phyloP scores from a whole-genome alignment of 2,329 filamentous ascomycete species.

The Shiraia sp. region DNA sequence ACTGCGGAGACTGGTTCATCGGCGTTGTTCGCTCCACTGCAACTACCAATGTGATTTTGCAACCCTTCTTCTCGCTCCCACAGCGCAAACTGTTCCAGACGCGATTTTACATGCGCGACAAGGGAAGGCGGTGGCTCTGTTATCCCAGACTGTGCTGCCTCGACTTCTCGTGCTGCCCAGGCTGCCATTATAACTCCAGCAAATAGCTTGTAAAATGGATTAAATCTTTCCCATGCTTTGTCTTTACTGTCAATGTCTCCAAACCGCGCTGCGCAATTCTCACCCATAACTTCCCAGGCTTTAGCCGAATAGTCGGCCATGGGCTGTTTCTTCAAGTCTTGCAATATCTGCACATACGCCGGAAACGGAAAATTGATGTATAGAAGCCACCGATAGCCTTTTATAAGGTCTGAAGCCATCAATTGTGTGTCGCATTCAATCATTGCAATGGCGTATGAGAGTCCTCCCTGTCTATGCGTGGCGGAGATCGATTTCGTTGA shows the following conservation, averaged over 20 bases:
- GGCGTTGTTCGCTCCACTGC: no score
- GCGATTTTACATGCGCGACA: slow-evolving; percentile 5
- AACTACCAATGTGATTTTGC: no score
- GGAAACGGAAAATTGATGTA: slow-evolving; percentile 54
- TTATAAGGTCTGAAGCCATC: slow-evolving; percentile 47
- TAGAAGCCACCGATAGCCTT: slow-evolving; percentile 49
- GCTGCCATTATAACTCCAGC: slow-evolving; percentile 62
- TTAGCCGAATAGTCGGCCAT: slow-evolving; percentile 33
- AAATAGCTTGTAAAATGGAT: slow-evolving; percentile 48
- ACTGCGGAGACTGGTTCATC: no score
- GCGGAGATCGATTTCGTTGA: slow-evolving; percentile 18
- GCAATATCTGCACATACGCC: slow-evolving; percentile 52
- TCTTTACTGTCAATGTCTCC: slow-evolving; percentile 13
- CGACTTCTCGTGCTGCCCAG: slow-evolving; percentile 20
- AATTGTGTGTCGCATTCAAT: slow-evolving; percentile 54
- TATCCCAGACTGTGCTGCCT: background rate
- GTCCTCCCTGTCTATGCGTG: slow-evolving; percentile 25
- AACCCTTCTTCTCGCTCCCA: no score
- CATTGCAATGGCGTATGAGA: slow-evolving; percentile 44
- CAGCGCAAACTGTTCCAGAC: background rate
- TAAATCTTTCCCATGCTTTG: slow-evolving; percentile 18
- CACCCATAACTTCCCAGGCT: slow-evolving; percentile 52
- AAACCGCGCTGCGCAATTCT: slow-evolving; percentile 50
- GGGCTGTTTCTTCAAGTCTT: slow-evolving; percentile 49
- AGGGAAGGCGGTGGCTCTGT: slow-evolving; percentile 9